Conservation (phyloP, 2,329 filamentous ascomycete species). For the Ophiostoma sp. region DNA sequence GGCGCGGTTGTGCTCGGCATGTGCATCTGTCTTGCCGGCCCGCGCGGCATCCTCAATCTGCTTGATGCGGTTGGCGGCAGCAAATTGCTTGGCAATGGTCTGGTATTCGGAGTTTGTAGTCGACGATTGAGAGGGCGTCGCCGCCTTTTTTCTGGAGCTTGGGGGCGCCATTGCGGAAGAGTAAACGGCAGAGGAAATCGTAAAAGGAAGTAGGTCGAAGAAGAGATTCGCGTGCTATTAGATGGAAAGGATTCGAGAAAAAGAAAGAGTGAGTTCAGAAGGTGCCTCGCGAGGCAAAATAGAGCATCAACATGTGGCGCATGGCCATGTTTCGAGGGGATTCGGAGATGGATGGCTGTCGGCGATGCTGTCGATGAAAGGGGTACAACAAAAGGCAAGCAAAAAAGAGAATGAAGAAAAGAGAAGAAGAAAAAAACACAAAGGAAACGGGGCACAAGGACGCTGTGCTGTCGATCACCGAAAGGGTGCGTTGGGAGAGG, state of each 20-base stretch:
- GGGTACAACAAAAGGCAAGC: neutral
- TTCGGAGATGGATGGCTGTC: neutral
- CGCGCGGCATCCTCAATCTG: conserved; percentile 42
- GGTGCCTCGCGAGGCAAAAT: conserved; percentile 18
- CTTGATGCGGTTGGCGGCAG: conserved; percentile 53
- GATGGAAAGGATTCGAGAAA: neutral
- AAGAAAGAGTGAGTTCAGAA: neutral
- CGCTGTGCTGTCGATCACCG: conserved; percentile 23
- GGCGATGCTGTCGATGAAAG: neutral
- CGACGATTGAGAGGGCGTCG: conserved; percentile 13
- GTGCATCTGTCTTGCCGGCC: conserved; percentile 35
- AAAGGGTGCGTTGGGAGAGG: conserved; percentile 11
- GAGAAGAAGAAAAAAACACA: conserved; percentile 1
- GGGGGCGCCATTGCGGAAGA: conserved; percentile 27
- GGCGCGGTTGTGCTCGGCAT: conserved; percentile 31
- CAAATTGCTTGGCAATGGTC: conserved; percentile 55
- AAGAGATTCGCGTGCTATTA: neutral
- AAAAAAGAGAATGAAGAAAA: neutral
- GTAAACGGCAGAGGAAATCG: neutral
- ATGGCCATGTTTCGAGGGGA: conserved; percentile 18
- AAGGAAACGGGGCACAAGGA: conserved; percentile 17
- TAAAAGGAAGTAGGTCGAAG: neutral
- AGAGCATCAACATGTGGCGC: conserved; percentile 13
- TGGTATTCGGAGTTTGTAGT: conserved; percentile 47
- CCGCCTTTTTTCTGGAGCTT: conserved; percentile 33